Conservation (phyloP, 148 eudicot species). For the Drosera capensis region DNA sequence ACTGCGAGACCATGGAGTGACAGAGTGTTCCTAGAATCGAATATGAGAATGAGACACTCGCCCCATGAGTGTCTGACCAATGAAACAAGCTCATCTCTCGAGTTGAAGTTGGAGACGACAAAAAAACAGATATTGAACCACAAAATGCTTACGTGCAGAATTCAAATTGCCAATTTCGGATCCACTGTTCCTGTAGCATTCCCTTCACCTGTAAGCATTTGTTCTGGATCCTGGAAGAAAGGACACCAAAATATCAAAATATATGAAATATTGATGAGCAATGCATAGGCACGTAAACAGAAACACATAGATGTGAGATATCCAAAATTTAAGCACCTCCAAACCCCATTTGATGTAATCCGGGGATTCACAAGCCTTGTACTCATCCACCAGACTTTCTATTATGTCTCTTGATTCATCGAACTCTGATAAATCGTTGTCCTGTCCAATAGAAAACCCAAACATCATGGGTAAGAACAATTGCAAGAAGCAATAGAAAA, state of each 20-base stretch:
- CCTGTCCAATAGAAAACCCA: slow-evolving; percentile 27
- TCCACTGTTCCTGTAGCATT: background rate
- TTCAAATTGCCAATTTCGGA: background rate
- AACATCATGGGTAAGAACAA: background rate
- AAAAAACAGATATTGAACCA: too few relatives aligned
- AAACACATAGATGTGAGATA: too few relatives aligned
- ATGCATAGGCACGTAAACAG: too few relatives aligned
- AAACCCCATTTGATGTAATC: slow-evolving; percentile 99
- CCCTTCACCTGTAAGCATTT: background rate
- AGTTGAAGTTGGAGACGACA: too few relatives aligned
- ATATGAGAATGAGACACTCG: too few relatives aligned
- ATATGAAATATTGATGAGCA: too few relatives aligned
- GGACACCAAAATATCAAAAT: background rate
- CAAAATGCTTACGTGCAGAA: too few relatives aligned
- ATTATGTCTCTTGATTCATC: slow-evolving; percentile 95
- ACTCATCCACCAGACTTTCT: slow-evolving; percentile 90
- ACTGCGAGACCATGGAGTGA: too few relatives aligned
- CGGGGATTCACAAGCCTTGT: slow-evolving; percentile 98
- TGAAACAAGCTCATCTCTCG: too few relatives aligned
- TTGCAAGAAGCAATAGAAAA: background rate
- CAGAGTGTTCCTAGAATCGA: too few relatives aligned
- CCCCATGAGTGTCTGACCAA: too few relatives aligned
- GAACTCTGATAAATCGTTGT: slow-evolving; percentile 94
- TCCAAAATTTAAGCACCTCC: slow-evolving; percentile 44
- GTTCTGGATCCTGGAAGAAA: background rate